These are phyloP conservation scores for Amanita jacksonii DNA, from an alignment of 768 basidiomycete genomes.

Conservation along the genomic window DNA sequence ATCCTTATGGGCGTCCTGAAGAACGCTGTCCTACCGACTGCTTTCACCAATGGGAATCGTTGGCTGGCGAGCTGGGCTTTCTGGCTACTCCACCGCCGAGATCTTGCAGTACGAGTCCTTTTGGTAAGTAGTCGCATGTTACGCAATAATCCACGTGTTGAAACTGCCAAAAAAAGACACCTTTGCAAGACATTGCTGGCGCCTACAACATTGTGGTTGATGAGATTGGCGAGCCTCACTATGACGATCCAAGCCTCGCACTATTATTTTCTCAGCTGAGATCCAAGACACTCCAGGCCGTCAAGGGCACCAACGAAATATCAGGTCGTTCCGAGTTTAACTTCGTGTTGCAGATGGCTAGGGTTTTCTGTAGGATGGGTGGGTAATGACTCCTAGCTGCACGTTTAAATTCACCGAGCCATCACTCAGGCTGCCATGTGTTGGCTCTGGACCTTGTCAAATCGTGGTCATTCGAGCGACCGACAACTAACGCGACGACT, in stretches of 20 bases:
- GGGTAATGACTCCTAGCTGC: slow-evolving; percentile 19
- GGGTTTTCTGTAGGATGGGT: slow-evolving; percentile 96
- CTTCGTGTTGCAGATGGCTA: slow-evolving; percentile 90
- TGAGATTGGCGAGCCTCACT: slow-evolving; percentile 77
- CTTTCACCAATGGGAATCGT: slow-evolving; percentile 81
- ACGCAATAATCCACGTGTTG: not conserved
- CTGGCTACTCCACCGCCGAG: slow-evolving; percentile 83
- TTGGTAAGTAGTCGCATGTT: slow-evolving; percentile 47
- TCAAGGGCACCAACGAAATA: slow-evolving; percentile 87
- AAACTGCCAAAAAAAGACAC: slow-evolving; percentile 40
- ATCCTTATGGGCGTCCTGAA: slow-evolving; percentile 61
- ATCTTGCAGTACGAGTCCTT: slow-evolving; percentile 83
- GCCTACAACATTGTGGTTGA: slow-evolving; percentile 42
- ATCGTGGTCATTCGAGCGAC: slow-evolving; percentile 87
- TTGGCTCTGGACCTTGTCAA: slow-evolving; percentile 86
- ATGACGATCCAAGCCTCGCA: slow-evolving; percentile 91
- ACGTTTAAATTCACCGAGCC: no score
- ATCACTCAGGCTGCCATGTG: slow-evolving; percentile 72
- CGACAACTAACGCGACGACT: slow-evolving; percentile 32
- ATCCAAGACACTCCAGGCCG: slow-evolving; percentile 85
- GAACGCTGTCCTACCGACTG: slow-evolving; percentile 71
- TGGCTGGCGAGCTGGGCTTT: slow-evolving; percentile 96
- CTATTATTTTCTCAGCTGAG: slow-evolving; percentile 85
- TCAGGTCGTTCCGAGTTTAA: slow-evolving; percentile 85
- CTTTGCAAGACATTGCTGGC: slow-evolving; percentile 61